Evolutionary conservation across 164 flowering plant species (phyloP).

Genomic region (Buxus sempervirens): DNA sequence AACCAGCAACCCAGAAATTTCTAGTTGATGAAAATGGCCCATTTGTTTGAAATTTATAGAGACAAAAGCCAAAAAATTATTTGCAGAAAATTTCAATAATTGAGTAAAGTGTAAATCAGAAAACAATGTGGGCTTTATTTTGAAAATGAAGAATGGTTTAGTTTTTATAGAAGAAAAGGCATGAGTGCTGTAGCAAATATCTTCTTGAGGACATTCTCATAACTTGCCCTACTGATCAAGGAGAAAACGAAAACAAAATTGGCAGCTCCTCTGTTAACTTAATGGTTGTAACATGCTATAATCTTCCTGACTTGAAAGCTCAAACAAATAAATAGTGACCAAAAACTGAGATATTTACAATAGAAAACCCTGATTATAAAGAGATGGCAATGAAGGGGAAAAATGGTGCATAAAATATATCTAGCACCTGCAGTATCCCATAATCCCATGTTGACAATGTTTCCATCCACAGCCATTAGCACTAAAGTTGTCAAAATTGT

Average conservation of each 20-base stretch:
- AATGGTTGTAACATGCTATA: not conserved
- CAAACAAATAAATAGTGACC: not conserved
- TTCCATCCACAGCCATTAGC: conserved; percentile 53
- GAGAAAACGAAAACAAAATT: not conserved
- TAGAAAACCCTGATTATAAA: not conserved
- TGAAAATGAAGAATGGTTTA: no score
- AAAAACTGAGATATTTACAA: not conserved
- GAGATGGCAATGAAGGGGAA: not conserved
- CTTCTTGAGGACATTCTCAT: no score
- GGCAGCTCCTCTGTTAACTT: not conserved
- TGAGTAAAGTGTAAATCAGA: no score
- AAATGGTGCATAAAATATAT: not conserved
- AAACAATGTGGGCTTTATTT: no score
- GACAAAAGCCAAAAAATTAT: no score
- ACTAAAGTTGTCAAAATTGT: conserved; percentile 38
- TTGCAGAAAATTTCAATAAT: no score
- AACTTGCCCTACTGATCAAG: no score
- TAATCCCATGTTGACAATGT: conserved; percentile 42
- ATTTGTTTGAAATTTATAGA: no score
- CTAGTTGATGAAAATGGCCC: no score
- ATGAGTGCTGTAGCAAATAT: no score
- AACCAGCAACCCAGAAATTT: no score
- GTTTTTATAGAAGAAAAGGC: no score
- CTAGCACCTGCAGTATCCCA: conserved; percentile 52
- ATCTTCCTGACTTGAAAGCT: not conserved